phyloP scores from a whole-genome alignment of 768 basidiomycete species.

The Coprinopsis sp. region DNA sequence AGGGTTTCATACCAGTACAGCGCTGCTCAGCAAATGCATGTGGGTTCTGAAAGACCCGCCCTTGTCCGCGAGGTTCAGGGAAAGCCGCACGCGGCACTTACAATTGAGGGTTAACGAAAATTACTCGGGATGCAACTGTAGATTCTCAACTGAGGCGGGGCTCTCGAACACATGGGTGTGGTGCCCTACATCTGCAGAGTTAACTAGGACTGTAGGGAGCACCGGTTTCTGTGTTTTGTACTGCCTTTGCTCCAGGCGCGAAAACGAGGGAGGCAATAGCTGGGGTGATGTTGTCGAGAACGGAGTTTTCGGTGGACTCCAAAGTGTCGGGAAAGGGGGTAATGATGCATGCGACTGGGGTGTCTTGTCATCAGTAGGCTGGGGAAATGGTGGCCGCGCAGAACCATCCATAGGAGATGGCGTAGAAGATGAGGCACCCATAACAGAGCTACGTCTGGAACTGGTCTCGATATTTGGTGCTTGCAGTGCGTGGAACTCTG shows the following conservation, averaged over 20 bases:
- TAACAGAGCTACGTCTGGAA: constrained; percentile 24
- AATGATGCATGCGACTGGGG: constrained; percentile 4
- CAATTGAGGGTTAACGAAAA: too few species aligned
- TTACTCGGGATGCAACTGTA: constrained; percentile 20
- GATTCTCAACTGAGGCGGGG: constrained; percentile 28
- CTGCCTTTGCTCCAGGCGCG: not conserved
- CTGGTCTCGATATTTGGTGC: constrained; percentile 39
- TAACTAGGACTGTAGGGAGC: constrained; percentile 26
- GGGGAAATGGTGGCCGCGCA: constrained; percentile 7
- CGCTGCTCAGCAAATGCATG: too few species aligned
- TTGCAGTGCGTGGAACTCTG: constrained; percentile 46
- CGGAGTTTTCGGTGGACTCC: constrained; percentile 3
- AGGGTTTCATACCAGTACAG: too few species aligned
- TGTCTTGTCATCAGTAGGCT: constrained; percentile 8
- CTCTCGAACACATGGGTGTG: constrained; percentile 34
- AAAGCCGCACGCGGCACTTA: too few species aligned
- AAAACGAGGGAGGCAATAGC: not conserved
- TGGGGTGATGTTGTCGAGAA: not conserved
- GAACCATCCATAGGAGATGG: too few species aligned
- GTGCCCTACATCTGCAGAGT: constrained; percentile 26
- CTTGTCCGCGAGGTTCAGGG: too few species aligned
- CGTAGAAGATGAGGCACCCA: constrained; percentile 5
- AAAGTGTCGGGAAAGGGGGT: constrained; percentile 4
- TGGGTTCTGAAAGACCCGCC: too few species aligned
- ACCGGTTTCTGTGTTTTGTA: not conserved